phyloP scores from a whole-genome alignment of 495 filamentous ascomycete species.

The Hypoxylon subgilvum region DNA sequence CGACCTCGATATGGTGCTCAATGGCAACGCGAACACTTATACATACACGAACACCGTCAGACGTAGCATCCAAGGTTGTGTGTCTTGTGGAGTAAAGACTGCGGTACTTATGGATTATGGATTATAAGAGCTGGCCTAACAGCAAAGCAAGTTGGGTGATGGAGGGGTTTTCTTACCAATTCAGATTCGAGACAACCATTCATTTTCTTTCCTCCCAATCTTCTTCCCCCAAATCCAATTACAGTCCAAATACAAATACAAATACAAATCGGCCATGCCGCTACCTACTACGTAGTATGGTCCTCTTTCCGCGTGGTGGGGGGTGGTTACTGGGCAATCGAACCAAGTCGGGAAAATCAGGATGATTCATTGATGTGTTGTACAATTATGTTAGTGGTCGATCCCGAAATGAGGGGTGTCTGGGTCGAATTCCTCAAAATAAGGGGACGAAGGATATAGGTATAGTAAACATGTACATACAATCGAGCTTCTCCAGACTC shows the following conservation, averaged over 20 bases:
- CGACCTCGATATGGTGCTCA: slow-evolving; percentile 17
- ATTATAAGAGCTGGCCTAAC: slow-evolving; percentile 5
- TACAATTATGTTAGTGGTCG: slow-evolving; percentile 34
- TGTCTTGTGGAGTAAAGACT: slow-evolving; percentile 14
- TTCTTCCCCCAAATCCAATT: neutral
- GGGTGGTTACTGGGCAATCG: slow-evolving; percentile 18
- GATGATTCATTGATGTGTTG: slow-evolving; percentile 40
- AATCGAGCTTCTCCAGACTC: slow-evolving; percentile 10
- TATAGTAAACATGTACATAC: slow-evolving; percentile 12
- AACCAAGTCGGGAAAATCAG: slow-evolving; percentile 39
- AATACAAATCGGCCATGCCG: slow-evolving; percentile 10
- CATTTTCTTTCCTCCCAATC: neutral
- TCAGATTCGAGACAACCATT: slow-evolving; percentile 13
- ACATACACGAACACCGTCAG: slow-evolving; percentile 15
- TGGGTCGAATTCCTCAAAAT: slow-evolving; percentile 22
- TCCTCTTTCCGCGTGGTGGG: slow-evolving; percentile 32
- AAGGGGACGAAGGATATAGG: slow-evolving; percentile 10
- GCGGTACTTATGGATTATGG: neutral
- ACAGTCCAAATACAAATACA: too few relatives aligned
- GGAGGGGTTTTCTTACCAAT: slow-evolving; percentile 24
- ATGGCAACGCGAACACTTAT: slow-evolving; percentile 25
- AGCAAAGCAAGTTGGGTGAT: slow-evolving; percentile 2
- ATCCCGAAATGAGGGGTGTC: slow-evolving; percentile 37
- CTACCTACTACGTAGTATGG: too few relatives aligned
- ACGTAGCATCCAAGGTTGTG: slow-evolving; percentile 31